Evolutionary conservation across 2,329 filamentous ascomycete species (phyloP), one percentile per base, ranked within the genome.

Genomic region (Aspergillus caelatus): DNA sequence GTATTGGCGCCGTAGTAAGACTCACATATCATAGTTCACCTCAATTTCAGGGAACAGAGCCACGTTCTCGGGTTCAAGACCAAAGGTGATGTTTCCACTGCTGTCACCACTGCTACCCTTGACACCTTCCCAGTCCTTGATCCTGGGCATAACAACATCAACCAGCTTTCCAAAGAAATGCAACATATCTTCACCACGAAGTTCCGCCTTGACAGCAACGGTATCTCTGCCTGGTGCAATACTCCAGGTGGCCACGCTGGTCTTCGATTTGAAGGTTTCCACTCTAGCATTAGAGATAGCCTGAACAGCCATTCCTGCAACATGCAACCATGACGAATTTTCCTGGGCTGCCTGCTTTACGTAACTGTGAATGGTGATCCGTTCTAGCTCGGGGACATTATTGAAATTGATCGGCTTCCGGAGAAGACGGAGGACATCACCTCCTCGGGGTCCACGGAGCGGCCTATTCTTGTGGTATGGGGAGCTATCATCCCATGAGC

Each of bases 101-200:
- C 88, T 89, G 77, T 99, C 95, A 74, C 95, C 95, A 45, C 92
- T 92, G 50, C 82, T 86, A 56, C 88, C 89, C 70, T 86, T 86
- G n/a, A 91, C 83, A 64, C 95, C 95, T 61, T 87, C 88, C 91
- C 93, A 99, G 71, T 99, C 95, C 84, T 98, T 99, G 80, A 99
- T 96, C 74, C 89, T 91, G 45, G 95, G 95, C 75, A 98, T 85
- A 7, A 99, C 94, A 10, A 98, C 83, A 75, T 96, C 93, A 61
- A 98, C 84, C 70, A 93, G 83, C 82, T 97, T 97, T 73, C 94
- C 91, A 52, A 99, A 76, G 77, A 99, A 97, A 77, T 97, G 90
- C 67, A 92, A 91, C 72, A 96, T 95, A 63, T 90, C 86, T 76
- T 95, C 90, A 34, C 92, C 93, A 61, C 85, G 83, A 66, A 99